Percentiles rank a stretch among this genome's conserved stretches.
Conservation (phyloP, 169 alveolate genomes). For the Theileria sp. region DNA sequence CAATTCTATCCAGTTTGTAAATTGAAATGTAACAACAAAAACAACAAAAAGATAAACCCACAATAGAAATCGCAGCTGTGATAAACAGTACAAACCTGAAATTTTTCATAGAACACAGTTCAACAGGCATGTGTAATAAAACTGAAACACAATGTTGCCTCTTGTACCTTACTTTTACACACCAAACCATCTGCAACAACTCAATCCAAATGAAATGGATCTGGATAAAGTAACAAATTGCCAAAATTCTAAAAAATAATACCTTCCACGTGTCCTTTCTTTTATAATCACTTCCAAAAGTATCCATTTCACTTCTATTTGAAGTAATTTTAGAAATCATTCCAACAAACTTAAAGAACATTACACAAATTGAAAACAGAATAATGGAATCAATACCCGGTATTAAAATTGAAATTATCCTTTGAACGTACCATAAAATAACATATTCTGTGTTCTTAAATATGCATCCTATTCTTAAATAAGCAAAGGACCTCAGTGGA, state of each 20-base stretch:
- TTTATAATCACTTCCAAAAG: background rate
- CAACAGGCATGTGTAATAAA: constrained; percentile 69
- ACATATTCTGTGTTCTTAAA: background rate
- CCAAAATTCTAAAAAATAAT: background rate
- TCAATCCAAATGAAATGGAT: constrained; percentile 70
- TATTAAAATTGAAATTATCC: constrained; percentile 23
- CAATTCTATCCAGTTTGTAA: background rate
- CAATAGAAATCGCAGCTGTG: constrained; percentile 17
- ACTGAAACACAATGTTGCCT: constrained; percentile 44
- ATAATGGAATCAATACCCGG: constrained; percentile 41
- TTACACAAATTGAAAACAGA: background rate
- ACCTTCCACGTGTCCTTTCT: background rate
- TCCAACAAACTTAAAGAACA: background rate
- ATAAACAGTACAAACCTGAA: constrained; percentile 50
- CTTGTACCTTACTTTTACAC: constrained; percentile 71
- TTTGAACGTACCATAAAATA: constrained; percentile 46
- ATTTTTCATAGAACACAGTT: constrained; percentile 57
- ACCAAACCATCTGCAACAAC: constrained; percentile 72
- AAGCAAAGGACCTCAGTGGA: constrained; percentile 21
- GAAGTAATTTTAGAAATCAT: background rate
- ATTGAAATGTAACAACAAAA: background rate
- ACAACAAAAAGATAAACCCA: constrained; percentile 20
- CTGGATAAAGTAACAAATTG: constrained; percentile 53
- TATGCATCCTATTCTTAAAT: constrained; percentile 41
- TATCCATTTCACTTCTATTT: background rate